phyloP scores from a whole-genome alignment of 192 early-diverging fungal genomes.

The Coemansia sp. region DNA sequence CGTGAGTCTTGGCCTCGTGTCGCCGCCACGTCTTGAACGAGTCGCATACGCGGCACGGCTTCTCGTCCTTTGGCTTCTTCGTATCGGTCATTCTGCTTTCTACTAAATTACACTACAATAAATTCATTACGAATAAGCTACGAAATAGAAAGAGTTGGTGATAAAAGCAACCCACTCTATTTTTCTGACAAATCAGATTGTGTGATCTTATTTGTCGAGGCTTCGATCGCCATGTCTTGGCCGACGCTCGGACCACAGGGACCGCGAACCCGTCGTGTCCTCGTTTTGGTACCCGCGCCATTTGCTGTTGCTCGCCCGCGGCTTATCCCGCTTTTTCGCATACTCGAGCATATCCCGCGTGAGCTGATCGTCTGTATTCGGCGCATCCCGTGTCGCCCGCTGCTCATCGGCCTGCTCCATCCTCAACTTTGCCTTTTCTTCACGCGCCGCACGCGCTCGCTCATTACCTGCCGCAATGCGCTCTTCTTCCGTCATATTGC shows the following conservation, averaged over 20 bases:
- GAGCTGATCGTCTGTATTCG: not conserved
- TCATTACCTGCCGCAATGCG: constrained; percentile 69
- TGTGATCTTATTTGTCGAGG: too few relatives aligned
- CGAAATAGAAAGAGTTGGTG: not conserved
- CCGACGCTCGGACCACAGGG: constrained; percentile 3
- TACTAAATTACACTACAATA: not conserved
- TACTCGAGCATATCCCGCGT: constrained; percentile 24
- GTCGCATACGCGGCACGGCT: constrained; percentile 78
- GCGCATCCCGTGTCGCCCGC: constrained; percentile 64
- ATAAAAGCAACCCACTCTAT: not conserved
- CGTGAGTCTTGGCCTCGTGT: constrained; percentile 51
- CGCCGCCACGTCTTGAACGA: constrained; percentile 69
- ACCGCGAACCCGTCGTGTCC: constrained; percentile 23
- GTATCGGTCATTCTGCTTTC: not conserved
- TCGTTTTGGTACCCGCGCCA: constrained; percentile 27
- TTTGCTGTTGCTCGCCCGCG: constrained; percentile 17
- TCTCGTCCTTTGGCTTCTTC: constrained; percentile 38
- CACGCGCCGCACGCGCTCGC: constrained; percentile 56
- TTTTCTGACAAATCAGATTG: not conserved
- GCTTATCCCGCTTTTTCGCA: constrained; percentile 2
- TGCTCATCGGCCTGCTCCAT: constrained; percentile 14
- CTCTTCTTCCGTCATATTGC: constrained; percentile 83
- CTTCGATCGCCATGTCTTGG: too few relatives aligned
- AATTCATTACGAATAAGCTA: not conserved
- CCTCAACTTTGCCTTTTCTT: constrained; percentile 54